These are phyloP conservation scores for Tricholoma bakamatsutake DNA, from an alignment of 768 basidiomycete genomes.

Conservation along the genomic window DNA sequence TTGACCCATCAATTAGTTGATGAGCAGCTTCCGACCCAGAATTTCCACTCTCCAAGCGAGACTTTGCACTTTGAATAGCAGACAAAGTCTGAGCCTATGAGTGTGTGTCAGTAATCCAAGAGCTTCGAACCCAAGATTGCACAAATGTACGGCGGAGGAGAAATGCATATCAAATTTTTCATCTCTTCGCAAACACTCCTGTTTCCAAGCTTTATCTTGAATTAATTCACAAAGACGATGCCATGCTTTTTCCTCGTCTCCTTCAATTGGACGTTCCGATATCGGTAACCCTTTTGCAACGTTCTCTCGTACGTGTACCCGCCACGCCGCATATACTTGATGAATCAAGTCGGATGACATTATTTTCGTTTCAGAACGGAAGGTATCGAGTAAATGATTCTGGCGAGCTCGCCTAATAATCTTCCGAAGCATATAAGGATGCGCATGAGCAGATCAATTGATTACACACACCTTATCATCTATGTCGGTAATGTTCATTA, in stretches of 20 bases:
- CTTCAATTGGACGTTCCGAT: conserved; percentile 38
- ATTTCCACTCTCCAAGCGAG: conserved; percentile 35
- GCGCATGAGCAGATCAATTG: conserved; percentile 9
- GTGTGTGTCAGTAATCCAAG: conserved; percentile 9
- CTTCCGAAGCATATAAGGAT: conserved; percentile 33
- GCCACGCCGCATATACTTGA: conserved; percentile 59
- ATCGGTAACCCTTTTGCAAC: conserved; percentile 60
- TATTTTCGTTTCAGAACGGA: conserved; percentile 44
- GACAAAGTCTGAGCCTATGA: conserved; percentile 41
- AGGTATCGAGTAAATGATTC: conserved; percentile 62
- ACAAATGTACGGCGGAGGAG: conserved; percentile 58
- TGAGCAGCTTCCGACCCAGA: conserved; percentile 39
- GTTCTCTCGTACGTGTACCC: conserved; percentile 52
- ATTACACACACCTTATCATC: conserved; percentile 81
- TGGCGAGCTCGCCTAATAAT: conserved; percentile 91
- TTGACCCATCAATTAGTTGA: conserved; percentile 63
- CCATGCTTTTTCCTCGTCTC: conserved; percentile 52
- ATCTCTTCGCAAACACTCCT: conserved; percentile 66
- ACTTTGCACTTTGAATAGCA: conserved; percentile 49
- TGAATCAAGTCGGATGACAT: conserved; percentile 56
- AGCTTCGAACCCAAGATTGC: conserved; percentile 11
- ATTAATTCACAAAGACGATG: conserved; percentile 41
- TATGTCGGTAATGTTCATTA: conserved; percentile 99
- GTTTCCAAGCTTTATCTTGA: conserved; percentile 57
- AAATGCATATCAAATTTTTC: conserved; percentile 94